phyloP scores from a whole-genome alignment of 352 stramenopile genomes.

The Pythium brassicae region DNA sequence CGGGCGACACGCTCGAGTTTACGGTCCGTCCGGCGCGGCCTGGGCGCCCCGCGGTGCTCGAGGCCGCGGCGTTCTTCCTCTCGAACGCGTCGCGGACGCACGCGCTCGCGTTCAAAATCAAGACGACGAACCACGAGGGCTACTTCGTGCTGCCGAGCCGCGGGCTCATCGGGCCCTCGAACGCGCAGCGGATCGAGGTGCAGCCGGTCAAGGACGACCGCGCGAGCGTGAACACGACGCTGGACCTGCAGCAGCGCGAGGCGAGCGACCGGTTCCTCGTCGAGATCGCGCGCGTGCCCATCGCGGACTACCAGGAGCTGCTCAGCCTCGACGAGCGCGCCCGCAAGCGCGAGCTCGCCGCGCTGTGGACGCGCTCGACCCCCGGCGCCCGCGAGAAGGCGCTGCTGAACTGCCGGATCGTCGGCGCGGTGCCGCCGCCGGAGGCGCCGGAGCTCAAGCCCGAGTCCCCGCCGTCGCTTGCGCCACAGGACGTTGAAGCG shows the following conservation, averaged over 20 bases:
- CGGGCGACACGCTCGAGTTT: constrained; percentile 39
- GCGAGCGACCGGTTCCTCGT: constrained; percentile 69
- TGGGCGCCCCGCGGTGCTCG: constrained; percentile 9
- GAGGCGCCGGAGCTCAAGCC: not conserved
- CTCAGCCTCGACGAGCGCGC: constrained; percentile 32
- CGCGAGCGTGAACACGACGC: not conserved
- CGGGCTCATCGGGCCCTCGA: constrained; percentile 55
- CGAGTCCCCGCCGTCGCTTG: not conserved
- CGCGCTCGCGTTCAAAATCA: constrained; percentile 71
- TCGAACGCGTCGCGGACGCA: constrained; percentile 47
- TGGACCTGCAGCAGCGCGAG: constrained; percentile 38
- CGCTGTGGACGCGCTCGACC: constrained; percentile 38
- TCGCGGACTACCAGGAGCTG: constrained; percentile 32
- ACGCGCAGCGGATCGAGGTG: constrained; percentile 56
- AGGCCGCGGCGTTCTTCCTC: constrained; percentile 41
- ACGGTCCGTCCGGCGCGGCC: constrained; percentile 32
- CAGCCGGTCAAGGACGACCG: constrained; percentile 26
- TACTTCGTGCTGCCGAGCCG: constrained; percentile 75
- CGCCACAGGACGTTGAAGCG: not conserved
- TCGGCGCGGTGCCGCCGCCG: constrained; percentile 3
- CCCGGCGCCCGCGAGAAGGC: constrained; percentile 24
- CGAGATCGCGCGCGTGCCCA: constrained; percentile 51
- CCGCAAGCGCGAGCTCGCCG: constrained; percentile 27
- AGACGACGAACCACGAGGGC: constrained; percentile 70
- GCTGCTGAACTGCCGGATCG: constrained; percentile 33